phyloP scores from a whole-genome alignment of 1,284 basidiomycete species.

The Hypsizygus ulmarius region DNA sequence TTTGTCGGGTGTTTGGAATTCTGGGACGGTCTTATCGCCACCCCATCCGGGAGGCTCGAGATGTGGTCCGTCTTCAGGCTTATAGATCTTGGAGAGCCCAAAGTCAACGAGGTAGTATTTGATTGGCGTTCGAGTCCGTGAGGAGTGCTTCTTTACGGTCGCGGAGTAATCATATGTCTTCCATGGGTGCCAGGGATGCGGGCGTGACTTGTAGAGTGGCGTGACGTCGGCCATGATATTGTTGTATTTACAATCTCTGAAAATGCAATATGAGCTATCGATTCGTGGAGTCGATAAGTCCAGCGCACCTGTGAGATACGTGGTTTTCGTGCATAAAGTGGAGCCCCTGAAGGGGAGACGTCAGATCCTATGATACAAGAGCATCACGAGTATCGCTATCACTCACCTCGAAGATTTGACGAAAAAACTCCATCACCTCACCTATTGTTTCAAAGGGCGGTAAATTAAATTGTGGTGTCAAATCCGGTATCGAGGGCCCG shows the following conservation, averaged over 20 bases:
- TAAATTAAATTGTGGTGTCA: no score
- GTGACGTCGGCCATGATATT: no score
- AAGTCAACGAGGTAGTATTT: conserved; percentile 34
- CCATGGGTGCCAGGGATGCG: no score
- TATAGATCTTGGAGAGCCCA: conserved; percentile 28
- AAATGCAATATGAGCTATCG: no score
- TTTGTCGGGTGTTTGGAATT: conserved; percentile 20
- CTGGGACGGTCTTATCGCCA: conserved; percentile 34
- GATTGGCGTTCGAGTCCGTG: conserved; percentile 29
- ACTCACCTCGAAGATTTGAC: conserved; percentile 34
- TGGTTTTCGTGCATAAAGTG: conserved; percentile 36
- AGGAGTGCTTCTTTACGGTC: not conserved
- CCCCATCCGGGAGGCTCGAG: conserved; percentile 18
- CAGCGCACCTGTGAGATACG: conserved; percentile 36
- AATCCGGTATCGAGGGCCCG: no score
- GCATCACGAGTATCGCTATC: no score
- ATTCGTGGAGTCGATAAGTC: no score
- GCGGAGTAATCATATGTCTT: no score
- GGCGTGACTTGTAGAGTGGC: no score
- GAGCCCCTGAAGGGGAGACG: conserved; percentile 39
- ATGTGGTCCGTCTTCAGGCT: conserved; percentile 9
- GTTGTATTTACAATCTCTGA: no score
- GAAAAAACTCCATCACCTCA: conserved; percentile 29
- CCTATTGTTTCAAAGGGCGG: conserved; percentile 34
- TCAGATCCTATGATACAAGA: no score